These are phyloP conservation scores for Blastocystis hominis DNA, from an alignment of 352 stramenopile genomes.

Conservation along the genomic window DNA sequence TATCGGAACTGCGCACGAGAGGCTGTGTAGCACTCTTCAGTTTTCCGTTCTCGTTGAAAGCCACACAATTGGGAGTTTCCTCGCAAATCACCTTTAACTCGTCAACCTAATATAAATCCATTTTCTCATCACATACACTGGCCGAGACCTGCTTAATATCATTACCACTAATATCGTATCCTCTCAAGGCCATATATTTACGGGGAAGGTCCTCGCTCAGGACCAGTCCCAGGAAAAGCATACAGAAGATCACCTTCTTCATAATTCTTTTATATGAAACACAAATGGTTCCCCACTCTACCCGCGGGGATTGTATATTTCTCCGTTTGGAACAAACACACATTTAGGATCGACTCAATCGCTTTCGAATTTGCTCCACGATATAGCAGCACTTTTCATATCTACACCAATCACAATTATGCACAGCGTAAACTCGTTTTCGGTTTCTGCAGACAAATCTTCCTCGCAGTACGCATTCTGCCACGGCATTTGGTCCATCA, in stretches of 20 bases:
- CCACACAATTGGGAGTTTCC: slow-evolving; percentile 50
- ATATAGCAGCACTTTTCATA: slow-evolving; percentile 21
- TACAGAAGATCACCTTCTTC: not conserved
- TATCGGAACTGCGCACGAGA: not conserved
- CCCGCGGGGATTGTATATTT: not conserved
- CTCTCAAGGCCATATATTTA: slow-evolving; percentile 51
- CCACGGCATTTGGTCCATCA: slow-evolving; percentile 33
- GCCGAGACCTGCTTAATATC: slow-evolving; percentile 18
- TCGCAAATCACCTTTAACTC: slow-evolving; percentile 51
- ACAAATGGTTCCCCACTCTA: not conserved
- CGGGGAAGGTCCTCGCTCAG: slow-evolving; percentile 6
- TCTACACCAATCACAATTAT: not conserved
- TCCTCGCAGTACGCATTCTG: slow-evolving; percentile 23
- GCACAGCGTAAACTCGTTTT: not conserved
- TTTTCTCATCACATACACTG: not conserved
- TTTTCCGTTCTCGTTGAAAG: slow-evolving; percentile 30
- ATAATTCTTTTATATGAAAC: not conserved
- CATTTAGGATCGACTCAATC: not conserved
- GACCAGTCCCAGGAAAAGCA: not conserved
- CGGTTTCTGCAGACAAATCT: not conserved
- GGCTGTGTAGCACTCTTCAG: slow-evolving; percentile 49
- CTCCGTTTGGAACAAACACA: slow-evolving; percentile 17
- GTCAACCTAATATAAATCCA: not conserved
- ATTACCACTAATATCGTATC: slow-evolving; percentile 28
- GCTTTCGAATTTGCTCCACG: not conserved